Base-by-base conservation (phyloP, 2,329 filamentous ascomycete species). In the Arthroderma sp. region DNA sequence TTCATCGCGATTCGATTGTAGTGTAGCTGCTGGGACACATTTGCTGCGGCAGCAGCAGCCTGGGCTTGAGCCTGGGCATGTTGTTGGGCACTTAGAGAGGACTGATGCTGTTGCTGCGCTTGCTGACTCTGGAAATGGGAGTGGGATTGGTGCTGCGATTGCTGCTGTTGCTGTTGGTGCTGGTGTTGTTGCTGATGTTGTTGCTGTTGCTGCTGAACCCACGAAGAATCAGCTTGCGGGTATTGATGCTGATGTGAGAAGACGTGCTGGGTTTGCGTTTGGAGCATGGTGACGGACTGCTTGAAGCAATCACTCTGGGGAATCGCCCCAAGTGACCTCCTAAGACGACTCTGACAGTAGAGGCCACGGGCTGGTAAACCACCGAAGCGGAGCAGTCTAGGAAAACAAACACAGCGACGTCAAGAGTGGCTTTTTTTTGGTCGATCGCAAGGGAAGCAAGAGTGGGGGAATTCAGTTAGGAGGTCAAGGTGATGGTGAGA, bases 1-100 rank as follows among this genome's bases (percentile, higher is more conserved):
- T 71, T 78, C 56, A 75, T 74, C 38, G 81, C 75, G 54, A 93
- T 76, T 52, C 84, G 81, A 61, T 76, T 82, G 65, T 85, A 88
- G 61, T 81, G 73, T 54, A 70, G 67, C 48, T 70, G 65, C 50
- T 71, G 65, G 3, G 61, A 58, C 6, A 61, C 60, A 5, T 65
- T 61, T 34, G 64, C 55, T 32, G 69, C 65, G 49, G 77, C 72
- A 33, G 69, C 73, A 62, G 38, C 40, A 33, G 58, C 55, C 44
- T 55, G 53, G 29, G 57, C 50, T 15, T 49, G 42, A 9, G 45
- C 39, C 40, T 56, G 54, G 47, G 62, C 61, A 38, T 59, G 57
- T 41, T 61, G 60, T 45, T 65, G 64, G 47, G 64, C 62, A 38
- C 63, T 61, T 53, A 65, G 63, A 32, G 55, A 56, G 47, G 63